Percentiles rank a stretch among this genome's conserved stretches.
These are phyloP conservation scores for Amphicarpaea edgeworthii DNA, from an alignment of 306 rosid genomes.

Conservation along the genomic window DNA sequence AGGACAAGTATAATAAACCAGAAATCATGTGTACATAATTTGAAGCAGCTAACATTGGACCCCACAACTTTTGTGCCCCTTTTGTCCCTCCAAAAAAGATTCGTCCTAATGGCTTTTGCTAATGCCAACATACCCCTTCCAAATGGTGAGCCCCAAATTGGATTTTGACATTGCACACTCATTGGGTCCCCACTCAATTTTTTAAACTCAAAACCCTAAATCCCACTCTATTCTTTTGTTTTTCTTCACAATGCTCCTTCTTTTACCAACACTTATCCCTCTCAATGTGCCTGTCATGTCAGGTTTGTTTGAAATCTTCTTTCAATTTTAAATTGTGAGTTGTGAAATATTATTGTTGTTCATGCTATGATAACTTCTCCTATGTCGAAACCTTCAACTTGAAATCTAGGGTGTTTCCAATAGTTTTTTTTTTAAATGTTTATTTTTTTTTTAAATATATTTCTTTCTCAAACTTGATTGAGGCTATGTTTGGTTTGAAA, in stretches of 20 bases:
- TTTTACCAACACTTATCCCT: slow-evolving; percentile 35
- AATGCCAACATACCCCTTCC: neutral
- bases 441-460: too few relatives aligned
- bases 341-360: neutral
- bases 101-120: slow-evolving; percentile 25
- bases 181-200: neutral
- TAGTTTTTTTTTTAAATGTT: too few relatives aligned
- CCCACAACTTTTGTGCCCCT: slow-evolving; percentile 38
- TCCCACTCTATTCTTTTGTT: neutral
- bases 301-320: neutral
- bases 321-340: slow-evolving; percentile 13
- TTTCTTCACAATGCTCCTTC: neutral
- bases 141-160: slow-evolving; percentile 27
- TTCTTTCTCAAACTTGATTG: too few relatives aligned
- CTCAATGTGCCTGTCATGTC: slow-evolving; percentile 21
- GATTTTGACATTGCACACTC: slow-evolving; percentile 37
- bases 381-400: neutral
- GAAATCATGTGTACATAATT: slow-evolving; percentile 44
- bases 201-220: neutral
- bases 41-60: slow-evolving; percentile 37
- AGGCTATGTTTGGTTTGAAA: too few relatives aligned
- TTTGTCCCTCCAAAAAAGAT: slow-evolving; percentile 19
- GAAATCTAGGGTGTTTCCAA: too few relatives aligned
- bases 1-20: slow-evolving; percentile 17
- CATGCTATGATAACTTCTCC: neutral